Evolutionary conservation across 106 monocot species (phyloP).

Genomic region (Narthecium ossifragum): DNA sequence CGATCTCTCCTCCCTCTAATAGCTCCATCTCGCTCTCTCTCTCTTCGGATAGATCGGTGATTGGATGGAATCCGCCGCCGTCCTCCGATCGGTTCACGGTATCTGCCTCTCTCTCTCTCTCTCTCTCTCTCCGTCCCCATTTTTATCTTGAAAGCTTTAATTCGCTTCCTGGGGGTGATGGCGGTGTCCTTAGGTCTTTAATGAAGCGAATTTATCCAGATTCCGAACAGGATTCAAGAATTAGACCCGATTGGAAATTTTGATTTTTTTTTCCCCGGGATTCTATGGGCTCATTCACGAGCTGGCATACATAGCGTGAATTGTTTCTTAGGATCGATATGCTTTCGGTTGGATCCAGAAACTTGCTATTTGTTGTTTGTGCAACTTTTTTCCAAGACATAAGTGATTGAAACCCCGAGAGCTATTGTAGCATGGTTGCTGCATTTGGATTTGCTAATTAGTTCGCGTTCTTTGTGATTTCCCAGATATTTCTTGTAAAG

Average conservation of each 20-base stretch:
- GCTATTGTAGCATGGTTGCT: no score
- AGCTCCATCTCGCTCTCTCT: no score
- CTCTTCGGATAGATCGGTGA: conserved; percentile 3
- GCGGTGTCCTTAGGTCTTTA: neutral
- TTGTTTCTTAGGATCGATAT: neutral
- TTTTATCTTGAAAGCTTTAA: no score
- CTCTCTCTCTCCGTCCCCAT: neutral
- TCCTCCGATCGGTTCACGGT: conserved; percentile 15
- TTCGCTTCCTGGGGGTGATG: neutral
- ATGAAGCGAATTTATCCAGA: neutral
- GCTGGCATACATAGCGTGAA: no score
- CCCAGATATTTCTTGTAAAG: neutral
- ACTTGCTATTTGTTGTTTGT: neutral
- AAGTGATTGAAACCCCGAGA: neutral
- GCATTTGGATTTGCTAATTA: neutral
- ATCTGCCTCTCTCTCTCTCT: neutral
- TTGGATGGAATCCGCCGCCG: conserved; percentile 11
- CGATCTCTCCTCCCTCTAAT: neutral
- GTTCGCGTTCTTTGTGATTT: neutral
- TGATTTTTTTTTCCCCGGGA: no score
- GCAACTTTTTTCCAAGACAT: neutral
- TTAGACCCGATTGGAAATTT: neutral
- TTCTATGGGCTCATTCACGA: neutral
- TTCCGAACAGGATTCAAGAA: neutral
- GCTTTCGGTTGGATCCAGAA: neutral